phyloP scores from a whole-genome alignment of 306 rosid species.

The Quercus gilva region DNA sequence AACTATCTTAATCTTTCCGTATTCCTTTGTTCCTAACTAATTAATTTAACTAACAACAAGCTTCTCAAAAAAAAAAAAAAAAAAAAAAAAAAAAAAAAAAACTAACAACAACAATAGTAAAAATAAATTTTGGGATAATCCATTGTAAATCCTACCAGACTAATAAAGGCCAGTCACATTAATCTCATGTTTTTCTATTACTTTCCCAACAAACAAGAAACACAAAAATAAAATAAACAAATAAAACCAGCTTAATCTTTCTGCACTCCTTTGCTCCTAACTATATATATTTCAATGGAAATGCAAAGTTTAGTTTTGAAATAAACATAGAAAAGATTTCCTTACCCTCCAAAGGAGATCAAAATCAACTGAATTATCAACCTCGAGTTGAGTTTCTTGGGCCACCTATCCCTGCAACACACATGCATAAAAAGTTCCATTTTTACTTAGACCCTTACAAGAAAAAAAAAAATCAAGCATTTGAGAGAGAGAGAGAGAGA shows the following conservation, averaged over 20 bases:
- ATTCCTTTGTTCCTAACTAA: not conserved
- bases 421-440: not conserved
- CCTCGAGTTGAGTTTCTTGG: constrained; percentile 39
- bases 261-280: not conserved
- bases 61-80: too few relatives aligned
- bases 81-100: too few relatives aligned
- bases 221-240: not conserved
- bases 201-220: not conserved
- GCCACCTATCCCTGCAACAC: constrained; percentile 68
- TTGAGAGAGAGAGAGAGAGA: not conserved
- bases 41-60: not conserved
- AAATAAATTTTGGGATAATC: too few relatives aligned
- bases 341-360: constrained; percentile 84
- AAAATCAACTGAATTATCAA: constrained; percentile 44
- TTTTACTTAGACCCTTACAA: not conserved
- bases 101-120: too few relatives aligned
- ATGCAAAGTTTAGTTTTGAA: not conserved
- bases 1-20: not conserved
- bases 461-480: not conserved
- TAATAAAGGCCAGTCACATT: not conserved
- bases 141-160: too few relatives aligned
- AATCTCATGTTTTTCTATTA: not conserved
- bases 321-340: not conserved
- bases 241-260: not conserved
- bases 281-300: not conserved